Base-by-base conservation (phyloP, 441 rosid species). In the Arabidopsis hybrid region DNA sequence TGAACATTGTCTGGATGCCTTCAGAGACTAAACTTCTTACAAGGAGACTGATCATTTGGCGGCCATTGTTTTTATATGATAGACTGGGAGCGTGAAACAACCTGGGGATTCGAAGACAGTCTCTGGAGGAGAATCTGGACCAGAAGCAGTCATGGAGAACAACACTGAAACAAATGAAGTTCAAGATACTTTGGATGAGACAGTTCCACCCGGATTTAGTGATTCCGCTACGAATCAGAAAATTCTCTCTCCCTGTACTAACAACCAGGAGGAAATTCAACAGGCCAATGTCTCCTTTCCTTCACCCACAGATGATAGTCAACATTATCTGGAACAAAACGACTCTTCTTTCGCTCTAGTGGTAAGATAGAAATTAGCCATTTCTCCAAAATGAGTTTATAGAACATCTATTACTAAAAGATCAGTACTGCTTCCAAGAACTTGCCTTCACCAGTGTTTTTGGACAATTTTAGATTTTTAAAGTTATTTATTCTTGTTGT, bases 131-230 rank as follows among this genome's bases (percentile, higher is more conserved):
- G 65, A 83, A 68, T 78, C 88, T 56, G 83, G 61, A 66, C 36
- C 70, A 49, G 90, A 83, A 65, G 75, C 71, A 61, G 65, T 63
- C 63, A 77, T 75, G 69, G 70, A 67, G 53, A 64, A 69, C 60
- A 59, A 50, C 62, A 74, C 62, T 59, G 83, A 62, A 53, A 52
- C 55, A 49, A 58, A 40, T 71, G 56, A 59, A 56, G 46, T 61
- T 49, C 81, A 81, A 72, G 85, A 83, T 61, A 49, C 76, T 52
- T 31, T 68, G 31, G 75, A 57, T 14, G 83, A 76, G 71, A 74
- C 57, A 67, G 78, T 73, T 45, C 14, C 55, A 35, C 72, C 47
- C 5, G 49, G 81, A 60, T 62, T 79, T 8, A 74, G 69, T 74
- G 82, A 36, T 63, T 18, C 10, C 14, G 8, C 26, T 57, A 5